Evolutionary conservation across 345 rosid species (phyloP), one percentile per base, ranked within the genome.

Genomic region (Euclidium syriacum): DNA sequence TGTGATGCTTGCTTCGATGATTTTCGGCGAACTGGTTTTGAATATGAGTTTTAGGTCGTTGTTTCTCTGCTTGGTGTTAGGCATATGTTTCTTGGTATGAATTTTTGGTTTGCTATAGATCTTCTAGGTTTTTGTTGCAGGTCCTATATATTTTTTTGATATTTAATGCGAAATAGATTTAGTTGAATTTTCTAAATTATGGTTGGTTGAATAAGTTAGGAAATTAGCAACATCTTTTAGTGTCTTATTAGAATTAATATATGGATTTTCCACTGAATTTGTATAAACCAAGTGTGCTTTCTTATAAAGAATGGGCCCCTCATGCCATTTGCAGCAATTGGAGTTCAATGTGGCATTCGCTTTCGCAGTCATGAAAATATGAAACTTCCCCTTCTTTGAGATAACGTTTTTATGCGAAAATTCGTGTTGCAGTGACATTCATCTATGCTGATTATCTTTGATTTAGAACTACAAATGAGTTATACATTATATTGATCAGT

Each of bases 211-310:
- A 63, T 30, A 54, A 47, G 68, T 64, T 48, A 25, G 38, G 43
- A 30, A 62, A 30, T 54, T 62, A 62, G 64, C 58, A 23, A 14
- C 51, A 52, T 63, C 26, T 15, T 63, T 55, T 62, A 20, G 15
- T 32, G 68, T 62, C 54, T 48, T 40, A 26, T 40, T 64, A 64
- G 24, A 44, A 25, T 34, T 40, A 64, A 24, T 48, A 52, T 65
- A 34, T 71, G 73, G 82, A 65, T 75, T 47, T 74, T 79, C 90
- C 90, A 83, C 87, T 77, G 59, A 74, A 58, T 52, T 56, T 65
- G 8, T 43, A 62, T 51, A 55, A 49, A 46, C 58, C 62, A 72
- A 70, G 51, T 62, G 74, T 46, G 74, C 26, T 26, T 53, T 62
- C 58, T 27, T 36, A 54, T 52, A 36, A 47, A 53, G 23, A 42